These are phyloP conservation scores for Aechmea fasciata DNA, from an alignment of 176 grass and related monocot species.

Conservation along the genomic window DNA sequence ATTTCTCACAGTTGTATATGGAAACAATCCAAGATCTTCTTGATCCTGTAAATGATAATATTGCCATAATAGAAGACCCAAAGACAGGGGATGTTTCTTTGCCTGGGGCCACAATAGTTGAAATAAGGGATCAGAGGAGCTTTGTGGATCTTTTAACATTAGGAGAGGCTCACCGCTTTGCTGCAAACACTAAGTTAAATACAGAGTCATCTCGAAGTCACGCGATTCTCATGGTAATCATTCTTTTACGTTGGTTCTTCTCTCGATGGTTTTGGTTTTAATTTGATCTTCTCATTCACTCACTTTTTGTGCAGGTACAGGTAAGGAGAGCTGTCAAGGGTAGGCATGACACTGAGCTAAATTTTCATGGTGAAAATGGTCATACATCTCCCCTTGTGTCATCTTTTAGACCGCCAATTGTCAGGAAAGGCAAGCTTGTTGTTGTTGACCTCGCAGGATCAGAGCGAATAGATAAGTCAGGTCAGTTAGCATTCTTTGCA, in stretches of 20 bases:
- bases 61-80: constrained; percentile 96
- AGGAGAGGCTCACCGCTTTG: constrained; percentile 88
- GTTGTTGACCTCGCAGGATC: constrained; percentile 97
- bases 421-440: constrained; percentile 97
- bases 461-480: constrained; percentile 95
- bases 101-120: constrained; percentile 77
- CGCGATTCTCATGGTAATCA: constrained; percentile 86
- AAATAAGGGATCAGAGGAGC: constrained; percentile 87
- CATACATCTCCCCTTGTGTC: constrained; percentile 62
- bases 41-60: constrained; percentile 97
- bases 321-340: constrained; percentile 89
- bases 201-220: constrained; percentile 98
- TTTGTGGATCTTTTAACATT: constrained; percentile 90
- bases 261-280: not conserved
- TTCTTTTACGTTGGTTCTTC: not conserved
- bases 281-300: not conserved
- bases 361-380: constrained; percentile 74
- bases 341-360: constrained; percentile 51
- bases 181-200: constrained; percentile 95
- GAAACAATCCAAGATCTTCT: constrained; percentile 99
- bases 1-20: constrained; percentile 77
- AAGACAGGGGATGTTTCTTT: constrained; percentile 92
- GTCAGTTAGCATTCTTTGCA: constrained; percentile 15
- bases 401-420: constrained; percentile 77
- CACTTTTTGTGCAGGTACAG: constrained; percentile 50